Evolutionary conservation across 2,329 filamentous ascomycete genomes (phyloP), one percentile per base, ranked within the genome.

Genomic region (Ciborinia camelliae): DNA sequence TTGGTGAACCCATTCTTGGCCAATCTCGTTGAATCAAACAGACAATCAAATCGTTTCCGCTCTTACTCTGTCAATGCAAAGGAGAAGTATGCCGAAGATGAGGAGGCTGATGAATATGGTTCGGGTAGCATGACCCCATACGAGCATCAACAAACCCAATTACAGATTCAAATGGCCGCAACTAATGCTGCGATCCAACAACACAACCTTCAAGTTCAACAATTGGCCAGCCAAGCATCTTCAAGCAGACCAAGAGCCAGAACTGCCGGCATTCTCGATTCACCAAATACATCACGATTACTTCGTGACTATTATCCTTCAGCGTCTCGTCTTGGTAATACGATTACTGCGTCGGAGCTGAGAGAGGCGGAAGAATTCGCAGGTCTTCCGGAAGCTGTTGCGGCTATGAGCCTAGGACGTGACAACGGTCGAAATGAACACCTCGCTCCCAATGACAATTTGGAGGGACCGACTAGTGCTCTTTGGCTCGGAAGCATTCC

Each of bases 11-110:
- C 90, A 2, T 90, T 92, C 28, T 50, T 66, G 67, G 87, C 88
- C 67, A 89, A 91, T 75, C 84, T 91, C 70, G 89, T 88, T 69
- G 63, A 65, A n/a, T 39, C 41, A 23, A 48, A n/a, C 30, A 90
- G 86, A 75, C 90, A 90, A 71, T 84, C 89, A 52, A 98, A 90
- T 76, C 87, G 95, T 61, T 96, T 98, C 81, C 88, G 95, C 54
- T 99, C 95, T 1, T 98, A 97, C 77, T 99, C 95, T 0, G 95
- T 99, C 69, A 99, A 99, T 77, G 96, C 96, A 64, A 97, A 96
- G 78, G 94, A 98, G 76, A 96, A 95, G 76, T 98, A 98, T 73
- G 93, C 90, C 2, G 92, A 96, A 72, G 89, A 91, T 58, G 89
- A 92, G 54, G 93, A 96, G 61, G 90, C 92, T 66, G 88, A 91